Evolutionary conservation across 345 rosid genomes (phyloP), one percentile per base, ranked within the genome.

Genomic region (Mercurialis annua): DNA sequence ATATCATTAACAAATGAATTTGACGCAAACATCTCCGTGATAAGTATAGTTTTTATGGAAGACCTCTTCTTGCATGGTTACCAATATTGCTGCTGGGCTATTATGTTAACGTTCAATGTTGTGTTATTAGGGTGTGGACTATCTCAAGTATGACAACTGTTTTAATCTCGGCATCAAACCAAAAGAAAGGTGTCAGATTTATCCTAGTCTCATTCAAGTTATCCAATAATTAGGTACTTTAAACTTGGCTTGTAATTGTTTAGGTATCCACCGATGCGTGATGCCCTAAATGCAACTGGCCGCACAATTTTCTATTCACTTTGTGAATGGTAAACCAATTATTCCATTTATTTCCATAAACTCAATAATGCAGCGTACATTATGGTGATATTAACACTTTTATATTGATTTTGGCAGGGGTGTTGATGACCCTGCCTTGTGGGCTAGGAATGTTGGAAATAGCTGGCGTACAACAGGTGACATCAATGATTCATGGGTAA

Each of bases 391-490:
- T 65, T 47, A 51, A 29, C 67, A 33, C 74, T 17, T 21, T 7
- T 49, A 53, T 46, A 63, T 65, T 71, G 71, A 57, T 71, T 71
- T 71, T 70, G 34, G 29, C 76, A 92, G 96, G 98, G 98, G 97
- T 17, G 97, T 77, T 26, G 92, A 93, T 26, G 89, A 90, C 73
- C 97, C 97, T 64, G 96, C 98, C 65, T 82, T 90, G 65, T 93
- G 97, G 98, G 97, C 97, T 14, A 81, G 84, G 54, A 88, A 81
- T 71, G 84, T 90, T 75, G 98, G 97, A 69, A 93, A 93, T 82
- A 93, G 98, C 82, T 93, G 98, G 98, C 97, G 97, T 51, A 93
- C 95, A 18, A 87, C 97, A 7, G 91, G 81, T 51, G 98, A 93
- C 81, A 93, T 93, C 74, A 90, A 86, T 48, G 98, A 90, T 68